Percentiles rank a stretch among this genome's conserved stretches.
Conservation (phyloP, 805 yeast species). For the Sungouiella blattae region DNA sequence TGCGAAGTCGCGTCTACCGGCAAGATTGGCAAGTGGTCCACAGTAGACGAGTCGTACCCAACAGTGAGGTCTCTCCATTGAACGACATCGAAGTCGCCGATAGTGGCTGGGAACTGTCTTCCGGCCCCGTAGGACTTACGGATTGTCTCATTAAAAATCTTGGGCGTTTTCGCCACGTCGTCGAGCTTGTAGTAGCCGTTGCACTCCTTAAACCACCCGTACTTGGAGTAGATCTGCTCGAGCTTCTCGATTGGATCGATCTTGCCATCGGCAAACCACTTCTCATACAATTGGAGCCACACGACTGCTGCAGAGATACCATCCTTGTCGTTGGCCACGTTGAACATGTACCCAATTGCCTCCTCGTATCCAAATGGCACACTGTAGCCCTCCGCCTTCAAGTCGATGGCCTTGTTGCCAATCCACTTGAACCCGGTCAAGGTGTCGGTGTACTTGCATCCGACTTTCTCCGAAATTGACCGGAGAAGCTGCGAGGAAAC, state of each 20-base stretch:
- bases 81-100: constrained; percentile 58
- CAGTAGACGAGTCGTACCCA: constrained; percentile 74
- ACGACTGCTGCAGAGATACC: constrained; percentile 80
- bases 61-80: constrained; percentile 81
- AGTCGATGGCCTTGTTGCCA: constrained; percentile 79
- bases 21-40: constrained; percentile 53
- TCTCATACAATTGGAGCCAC: constrained; percentile 65
- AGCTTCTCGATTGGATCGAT: constrained; percentile 48
- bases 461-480: constrained; percentile 60
- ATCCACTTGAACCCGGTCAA: constrained; percentile 98
- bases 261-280: constrained; percentile 43
- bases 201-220: constrained; percentile 79
- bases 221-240: constrained; percentile 54
- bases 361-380: constrained; percentile 95
- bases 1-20: constrained; percentile 75
- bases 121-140: constrained; percentile 29
- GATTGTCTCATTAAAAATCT: constrained; percentile 50
- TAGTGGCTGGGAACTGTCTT: constrained; percentile 36
- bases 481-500: constrained; percentile 84
- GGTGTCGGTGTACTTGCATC: constrained; percentile 71
- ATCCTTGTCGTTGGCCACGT: constrained; percentile 83
- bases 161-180: constrained; percentile 46
- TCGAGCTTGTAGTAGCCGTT: constrained; percentile 81
- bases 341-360: constrained; percentile 93
- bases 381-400: constrained; percentile 55